Evolutionary conservation across 2,329 filamentous ascomycete genomes (phyloP), one percentile per base, ranked within the genome.

Genomic region (Claviceps arundinis): DNA sequence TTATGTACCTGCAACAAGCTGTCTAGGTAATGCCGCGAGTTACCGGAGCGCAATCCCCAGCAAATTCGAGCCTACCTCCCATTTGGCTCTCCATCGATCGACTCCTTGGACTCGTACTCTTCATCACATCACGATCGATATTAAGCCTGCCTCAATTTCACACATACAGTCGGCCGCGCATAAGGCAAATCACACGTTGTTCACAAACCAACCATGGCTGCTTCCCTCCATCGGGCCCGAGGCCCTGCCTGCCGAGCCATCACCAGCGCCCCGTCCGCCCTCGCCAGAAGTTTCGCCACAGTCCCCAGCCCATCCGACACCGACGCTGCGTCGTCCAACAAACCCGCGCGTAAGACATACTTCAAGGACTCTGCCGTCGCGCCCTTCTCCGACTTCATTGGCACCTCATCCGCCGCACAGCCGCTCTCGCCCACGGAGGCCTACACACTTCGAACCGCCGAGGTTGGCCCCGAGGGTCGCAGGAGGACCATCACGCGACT

Each of bases 401-500:
- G 63, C 22, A 62, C 66, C 4, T 64, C 71, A 24, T 68, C 71
- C 2, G 50, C 70, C 1, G 60, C 68, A 11, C 59, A 71, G 54
- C 61, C 75, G 3, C 64, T 82, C 5, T 59, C 76, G 1, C 60
- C 71, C 6, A 65, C 70, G 57, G 80, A 84, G 50, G 78, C 80
- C 5, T 81, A 81, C 64, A 72, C 75, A 52, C 71, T 83, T 43
- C 74, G 75, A 58, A 84, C 81, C 41, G 81, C 78, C 58, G 73
- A 82, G 63, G 81, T 84, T 60, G 81, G 81, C 40, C 81, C 81
- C 19, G 74, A 73, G 30, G 80, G 80, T 55, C 78, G 75, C 65
- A 79, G 81, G 65, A 74, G 73, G 58, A 82, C 80, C 59, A 80
- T 84, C 60, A 84, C 81, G 14, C 82, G 93, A 47, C 74, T 98